Evolutionary conservation across 1,284 basidiomycete species (phyloP), one percentile per base, ranked within the genome.

Genomic region (Lignosus rhinocerotis): DNA sequence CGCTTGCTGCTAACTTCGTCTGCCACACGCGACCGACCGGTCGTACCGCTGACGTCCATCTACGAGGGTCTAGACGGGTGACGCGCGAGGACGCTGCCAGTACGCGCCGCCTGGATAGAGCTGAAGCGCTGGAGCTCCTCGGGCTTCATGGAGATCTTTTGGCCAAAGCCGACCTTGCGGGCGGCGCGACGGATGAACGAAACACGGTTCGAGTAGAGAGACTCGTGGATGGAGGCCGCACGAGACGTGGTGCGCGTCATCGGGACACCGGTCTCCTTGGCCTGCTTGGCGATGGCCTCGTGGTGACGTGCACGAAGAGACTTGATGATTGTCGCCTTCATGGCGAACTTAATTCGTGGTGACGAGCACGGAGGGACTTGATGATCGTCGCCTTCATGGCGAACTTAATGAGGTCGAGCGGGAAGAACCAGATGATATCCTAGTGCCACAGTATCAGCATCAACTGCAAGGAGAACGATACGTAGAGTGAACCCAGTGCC

Each of bases 381-480:
- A 98, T 96, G 74, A 94, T 78, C 47, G 93, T 94, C 25, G 87
- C 90, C 81, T 96, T 94, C 91, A 97, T 95, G 55, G 81, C 88
- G 74, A 97, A 97, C 84, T 98, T 98, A 85, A 98, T 90, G 73
- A 87, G 85, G 78, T 98, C 96, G 59, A 98, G 87, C 62, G 96
- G 94, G 67, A 92, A 75, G 86, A 95, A 97, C 94, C 94, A 96
- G 60, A 96, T 72, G 66, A 97, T 92, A 80, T 96, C 92, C 89
- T 92, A 60, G 0, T 50, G 36, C 11, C 12, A 14, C 62, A 38
- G 16, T 11, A 46, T 39, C 12, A 16, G 67, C 21, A 64, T 54
- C 58, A 58, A 55, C 47, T 16, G 59, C 21, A 42, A 48, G 32
- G 38, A 8, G 10, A n/a, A n/a, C n/a, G n/a, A n/a, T n/a, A n/a